Percentiles rank a stretch among this genome's conserved stretches.
Conservation (phyloP, 2,329 filamentous ascomycete species). For the Geosmithia morbida region DNA sequence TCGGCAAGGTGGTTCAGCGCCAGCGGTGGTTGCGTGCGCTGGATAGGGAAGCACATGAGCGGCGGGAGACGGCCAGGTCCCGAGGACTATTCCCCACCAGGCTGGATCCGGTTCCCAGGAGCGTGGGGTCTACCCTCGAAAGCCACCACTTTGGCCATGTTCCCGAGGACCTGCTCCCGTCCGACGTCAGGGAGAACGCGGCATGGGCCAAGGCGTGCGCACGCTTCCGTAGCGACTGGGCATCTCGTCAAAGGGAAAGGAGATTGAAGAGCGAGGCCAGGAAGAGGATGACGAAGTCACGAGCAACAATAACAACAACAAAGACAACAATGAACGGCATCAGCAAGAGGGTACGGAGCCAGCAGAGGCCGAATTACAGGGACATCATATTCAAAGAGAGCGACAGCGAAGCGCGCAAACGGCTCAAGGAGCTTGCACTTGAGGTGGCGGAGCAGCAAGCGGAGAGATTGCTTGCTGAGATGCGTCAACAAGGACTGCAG, state of each 20-base stretch:
- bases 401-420: not conserved
- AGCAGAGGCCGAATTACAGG: not conserved
- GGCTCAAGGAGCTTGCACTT: not conserved
- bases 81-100: not conserved
- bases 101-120: not conserved
- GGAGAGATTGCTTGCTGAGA: not conserved
- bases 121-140: not conserved
- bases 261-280: not conserved
- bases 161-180: constrained; percentile 24
- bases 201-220: constrained; percentile 27
- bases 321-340: not conserved
- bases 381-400: not conserved
- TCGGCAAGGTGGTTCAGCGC: constrained; percentile 28
- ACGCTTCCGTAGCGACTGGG: constrained; percentile 16
- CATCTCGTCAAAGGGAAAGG: not conserved
- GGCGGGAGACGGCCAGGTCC: constrained; percentile 4
- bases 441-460: not conserved
- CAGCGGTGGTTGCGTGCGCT: constrained; percentile 14
- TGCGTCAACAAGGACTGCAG: too few species aligned
- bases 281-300: not conserved
- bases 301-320: not conserved
- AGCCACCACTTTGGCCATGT: constrained; percentile 23
- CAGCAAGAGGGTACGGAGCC: not conserved
- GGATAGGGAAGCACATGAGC: constrained; percentile 7
- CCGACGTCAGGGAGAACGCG: constrained; percentile 26